Evolutionary conservation across 2,329 filamentous ascomycete genomes (phyloP), one percentile per base, ranked within the genome.

Genomic region (Claviceps maximensis): DNA sequence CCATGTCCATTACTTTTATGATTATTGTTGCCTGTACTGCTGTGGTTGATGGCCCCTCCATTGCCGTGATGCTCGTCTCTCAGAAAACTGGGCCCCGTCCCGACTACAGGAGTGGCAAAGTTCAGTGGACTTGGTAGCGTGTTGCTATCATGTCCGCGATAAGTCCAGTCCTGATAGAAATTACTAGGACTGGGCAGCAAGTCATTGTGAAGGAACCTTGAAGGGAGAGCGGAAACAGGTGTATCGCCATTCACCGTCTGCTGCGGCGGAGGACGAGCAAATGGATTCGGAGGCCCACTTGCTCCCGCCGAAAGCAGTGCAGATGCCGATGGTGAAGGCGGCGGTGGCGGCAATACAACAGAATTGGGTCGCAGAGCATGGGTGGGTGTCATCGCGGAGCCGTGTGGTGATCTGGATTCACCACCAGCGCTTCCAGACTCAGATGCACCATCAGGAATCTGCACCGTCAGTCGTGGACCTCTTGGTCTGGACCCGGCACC

Each of bases 131-230:
- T 96, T 0, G 90, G 90, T 49, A 97, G 75, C 59, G 94, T 93
- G 62, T 93, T 95, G 65, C 78, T 86, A 59, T 93, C 87, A 53
- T 74, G 67, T 66, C 81, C 66, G 66, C 82, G 65, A 66, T 87
- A 89, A 59, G 86, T 84, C 90, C 90, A 96, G 57, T 95, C 89
- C 0, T 86, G 83, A 63, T 95, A 97, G 70, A 97, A 96, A 58
- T 83, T 89, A 58, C 86, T 94, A 0, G 93, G 93, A 53, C 88
- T 95, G 0, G 93, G 90, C 17, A 97, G 75, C 52, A 96, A 82
- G 38, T 90, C 88, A 58, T 87, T 88, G 54, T 84, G 86, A 60
- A 97, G 84, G 67, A 97, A 96, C 42, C 91, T 82, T 50, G 88
- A 95, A 0, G 93, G 93, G 12, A 98, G 74, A 3, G 91, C 90